Conservation (phyloP, 1,139 yeast species). For the Saccharomyces hybrid region DNA sequence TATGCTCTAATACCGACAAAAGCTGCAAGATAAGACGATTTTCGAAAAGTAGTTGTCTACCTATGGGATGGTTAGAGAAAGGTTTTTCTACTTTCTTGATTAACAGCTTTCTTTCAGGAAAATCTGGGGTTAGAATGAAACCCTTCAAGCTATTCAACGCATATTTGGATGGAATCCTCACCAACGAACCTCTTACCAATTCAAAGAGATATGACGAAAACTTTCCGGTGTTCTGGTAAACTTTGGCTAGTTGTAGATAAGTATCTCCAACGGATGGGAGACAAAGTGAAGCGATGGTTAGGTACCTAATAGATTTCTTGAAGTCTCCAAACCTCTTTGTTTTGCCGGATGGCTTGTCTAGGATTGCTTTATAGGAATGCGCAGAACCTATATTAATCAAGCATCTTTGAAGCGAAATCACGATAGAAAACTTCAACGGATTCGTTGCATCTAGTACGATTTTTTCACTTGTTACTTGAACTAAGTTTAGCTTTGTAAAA, state of each 20-base stretch:
- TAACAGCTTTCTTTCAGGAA: neutral
- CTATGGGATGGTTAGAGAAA: neutral
- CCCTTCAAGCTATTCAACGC: neutral
- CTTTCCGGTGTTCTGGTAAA: constrained; percentile 38
- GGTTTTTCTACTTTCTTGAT: neutral
- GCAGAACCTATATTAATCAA: constrained; percentile 52
- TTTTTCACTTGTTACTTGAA: neutral
- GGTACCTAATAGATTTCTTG: constrained; percentile 42
- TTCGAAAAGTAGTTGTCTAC: neutral
- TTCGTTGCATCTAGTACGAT: constrained; percentile 10
- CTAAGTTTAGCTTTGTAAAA: neutral
- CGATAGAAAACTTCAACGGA: constrained; percentile 35
- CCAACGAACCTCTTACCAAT: constrained; percentile 51
- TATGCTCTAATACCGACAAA: neutral
- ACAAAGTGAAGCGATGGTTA: constrained; percentile 45
- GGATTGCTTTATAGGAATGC: constrained; percentile 47
- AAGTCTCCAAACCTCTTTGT: constrained; percentile 34
- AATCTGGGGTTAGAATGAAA: neutral
- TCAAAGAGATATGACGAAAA: constrained; percentile 40
- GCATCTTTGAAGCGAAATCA: constrained; percentile 48
- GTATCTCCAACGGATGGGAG: constrained; percentile 65
- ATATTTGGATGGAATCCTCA: neutral
- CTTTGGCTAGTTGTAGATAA: constrained; percentile 52
- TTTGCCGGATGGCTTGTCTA: constrained; percentile 39
- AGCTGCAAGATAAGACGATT: neutral